These are phyloP conservation scores for Moniliella sp. DNA, from an alignment of 1,284 basidiomycete genomes.

Conservation along the genomic window DNA sequence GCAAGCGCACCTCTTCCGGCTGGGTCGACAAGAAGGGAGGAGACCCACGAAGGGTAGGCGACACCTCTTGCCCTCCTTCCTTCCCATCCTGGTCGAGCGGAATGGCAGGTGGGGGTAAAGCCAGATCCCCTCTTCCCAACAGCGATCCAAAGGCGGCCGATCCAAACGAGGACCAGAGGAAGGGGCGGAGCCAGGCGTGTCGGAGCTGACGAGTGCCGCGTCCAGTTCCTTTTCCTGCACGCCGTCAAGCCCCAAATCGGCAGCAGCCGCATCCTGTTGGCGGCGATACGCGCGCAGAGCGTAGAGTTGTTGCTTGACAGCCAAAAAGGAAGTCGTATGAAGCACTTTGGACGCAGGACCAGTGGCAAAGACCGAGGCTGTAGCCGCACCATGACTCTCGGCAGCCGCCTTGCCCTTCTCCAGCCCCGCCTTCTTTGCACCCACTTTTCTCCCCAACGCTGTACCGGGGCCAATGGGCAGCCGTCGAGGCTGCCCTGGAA, in stretches of 20 bases:
- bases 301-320: slow-evolving; percentile 15
- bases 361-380: background rate
- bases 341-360: slow-evolving; percentile 1
- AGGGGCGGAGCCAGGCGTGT: too few species aligned
- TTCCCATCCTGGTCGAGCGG: too few species aligned
- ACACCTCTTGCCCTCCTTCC: too few species aligned
- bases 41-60: too few species aligned
- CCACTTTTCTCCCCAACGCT: background rate
- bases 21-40: too few species aligned
- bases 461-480: background rate
- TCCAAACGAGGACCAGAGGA: too few species aligned
- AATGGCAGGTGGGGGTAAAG: slow-evolving; percentile 24
- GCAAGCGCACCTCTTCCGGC: too few species aligned
- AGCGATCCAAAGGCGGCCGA: slow-evolving; percentile 2
- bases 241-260: too few species aligned
- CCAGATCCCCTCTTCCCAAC: slow-evolving; percentile 17
- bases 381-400: background rate
- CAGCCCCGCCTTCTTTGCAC: background rate
- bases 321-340: slow-evolving; percentile 9
- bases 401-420: background rate
- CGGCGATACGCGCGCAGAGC: slow-evolving; percentile 16
- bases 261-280: slow-evolving; percentile 18
- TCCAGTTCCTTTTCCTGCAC: too few species aligned
- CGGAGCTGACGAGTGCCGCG: too few species aligned
- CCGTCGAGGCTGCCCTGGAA: background rate